Evolutionary conservation across 2,329 filamentous ascomycete species (phyloP).

Genomic region (Xylaria sp.): DNA sequence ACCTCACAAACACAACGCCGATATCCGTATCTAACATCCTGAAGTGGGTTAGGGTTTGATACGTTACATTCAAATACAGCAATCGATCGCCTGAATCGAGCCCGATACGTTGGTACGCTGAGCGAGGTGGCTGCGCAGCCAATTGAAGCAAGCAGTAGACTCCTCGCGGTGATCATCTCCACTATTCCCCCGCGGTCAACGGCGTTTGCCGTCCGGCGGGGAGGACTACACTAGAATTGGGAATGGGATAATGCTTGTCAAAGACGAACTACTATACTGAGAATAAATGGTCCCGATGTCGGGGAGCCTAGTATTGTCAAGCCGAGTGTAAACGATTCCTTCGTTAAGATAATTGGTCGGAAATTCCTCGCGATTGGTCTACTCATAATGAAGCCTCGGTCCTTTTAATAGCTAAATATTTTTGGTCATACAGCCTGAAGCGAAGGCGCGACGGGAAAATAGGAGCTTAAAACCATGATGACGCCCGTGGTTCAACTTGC

Average conservation of each 20-base stretch:
- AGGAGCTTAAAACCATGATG: conserved; percentile 9
- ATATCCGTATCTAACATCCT: neutral
- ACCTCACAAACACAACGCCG: neutral
- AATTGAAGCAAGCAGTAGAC: conserved; percentile 5
- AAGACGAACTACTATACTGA: neutral
- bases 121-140: conserved; percentile 9
- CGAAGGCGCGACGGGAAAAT: neutral
- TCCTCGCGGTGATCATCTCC: neutral
- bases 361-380: neutral
- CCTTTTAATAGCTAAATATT: neutral
- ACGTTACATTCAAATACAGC: conserved; percentile 19
- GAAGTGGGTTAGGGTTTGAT: neutral
- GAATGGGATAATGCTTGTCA: neutral
- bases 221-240: neutral
- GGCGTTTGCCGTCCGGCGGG: neutral
- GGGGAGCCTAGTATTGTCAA: neutral
- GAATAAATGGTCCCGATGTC: neutral
- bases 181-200: conserved; percentile 5
- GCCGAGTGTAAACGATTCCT: neutral
- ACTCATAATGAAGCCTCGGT: neutral
- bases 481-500: conserved; percentile 19
- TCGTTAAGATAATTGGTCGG: neutral
- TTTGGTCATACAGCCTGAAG: neutral
- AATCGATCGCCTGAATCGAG: neutral
- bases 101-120: neutral